phyloP scores from a whole-genome alignment of 176 grass and related monocot genomes.

The Triticum timopheevii region DNA sequence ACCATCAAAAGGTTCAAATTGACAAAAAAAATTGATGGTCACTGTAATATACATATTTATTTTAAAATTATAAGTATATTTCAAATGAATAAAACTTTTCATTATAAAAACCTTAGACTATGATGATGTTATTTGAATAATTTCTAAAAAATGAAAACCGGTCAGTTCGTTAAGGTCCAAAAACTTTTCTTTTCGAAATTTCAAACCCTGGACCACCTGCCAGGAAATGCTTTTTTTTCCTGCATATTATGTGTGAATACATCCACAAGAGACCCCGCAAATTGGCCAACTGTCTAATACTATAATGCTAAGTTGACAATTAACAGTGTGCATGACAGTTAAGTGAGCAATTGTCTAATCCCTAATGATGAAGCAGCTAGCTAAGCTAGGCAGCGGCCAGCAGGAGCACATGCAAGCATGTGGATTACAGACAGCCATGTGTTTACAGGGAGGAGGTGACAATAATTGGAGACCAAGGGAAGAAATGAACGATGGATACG shows the following conservation, averaged over 20 bases:
- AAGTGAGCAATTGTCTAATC: not conserved
- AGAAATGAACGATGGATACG: not conserved
- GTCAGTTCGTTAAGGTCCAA: too few species aligned
- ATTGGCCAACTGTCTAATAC: not conserved
- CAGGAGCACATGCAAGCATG: conserved; percentile 14
- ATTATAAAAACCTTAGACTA: not conserved
- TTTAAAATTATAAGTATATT: not conserved
- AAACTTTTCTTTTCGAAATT: too few species aligned
- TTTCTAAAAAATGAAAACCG: not conserved
- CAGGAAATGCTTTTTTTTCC: not conserved
- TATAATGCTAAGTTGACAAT: not conserved
- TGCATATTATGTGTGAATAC: not conserved
- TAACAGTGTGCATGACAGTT: not conserved
- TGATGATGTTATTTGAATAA: not conserved
- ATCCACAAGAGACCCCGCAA: not conserved
- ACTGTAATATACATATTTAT: not conserved
- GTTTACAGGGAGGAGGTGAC: not conserved
- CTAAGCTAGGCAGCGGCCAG: not conserved
- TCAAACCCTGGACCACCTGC: too few species aligned
- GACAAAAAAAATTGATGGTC: not conserved
- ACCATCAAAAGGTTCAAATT: not conserved
- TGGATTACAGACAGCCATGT: not conserved
- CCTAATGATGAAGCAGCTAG: not conserved
- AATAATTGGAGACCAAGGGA: not conserved
- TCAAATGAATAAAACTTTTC: not conserved